Conservation (phyloP, 108 stramenopile genomes). For the Nannochloropsis granulata region DNA sequence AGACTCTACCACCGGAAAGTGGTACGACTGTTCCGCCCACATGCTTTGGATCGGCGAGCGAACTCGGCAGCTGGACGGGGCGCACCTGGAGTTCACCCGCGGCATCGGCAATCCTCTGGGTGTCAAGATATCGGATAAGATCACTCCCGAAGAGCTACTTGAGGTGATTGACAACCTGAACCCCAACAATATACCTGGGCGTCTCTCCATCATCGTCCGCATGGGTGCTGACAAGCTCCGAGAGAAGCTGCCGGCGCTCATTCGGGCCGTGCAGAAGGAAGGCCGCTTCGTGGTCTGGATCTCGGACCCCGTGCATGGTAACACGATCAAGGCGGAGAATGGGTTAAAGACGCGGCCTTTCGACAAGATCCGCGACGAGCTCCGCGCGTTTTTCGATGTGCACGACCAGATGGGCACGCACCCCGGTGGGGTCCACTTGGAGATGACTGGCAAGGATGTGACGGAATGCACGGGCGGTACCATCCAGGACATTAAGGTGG, state of each 20-base stretch:
- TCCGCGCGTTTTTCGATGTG: conserved; percentile 95
- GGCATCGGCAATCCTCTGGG: conserved; percentile 94
- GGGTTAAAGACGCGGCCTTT: conserved; percentile 94
- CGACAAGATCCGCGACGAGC: conserved; percentile 78
- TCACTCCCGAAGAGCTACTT: conserved; percentile 78
- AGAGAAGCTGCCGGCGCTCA: conserved; percentile 80
- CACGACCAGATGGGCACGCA: conserved; percentile 93
- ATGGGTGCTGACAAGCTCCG: conserved; percentile 92
- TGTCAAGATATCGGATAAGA: conserved; percentile 91
- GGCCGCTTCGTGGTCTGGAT: conserved; percentile 85
- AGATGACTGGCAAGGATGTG: conserved; percentile 96
- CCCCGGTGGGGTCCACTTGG: conserved; percentile 90
- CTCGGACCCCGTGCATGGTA: conserved; percentile 88
- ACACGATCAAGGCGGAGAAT: conserved; percentile 75
- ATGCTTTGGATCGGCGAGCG: conserved; percentile 99
- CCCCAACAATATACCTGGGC: conserved; percentile 87
- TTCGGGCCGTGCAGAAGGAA: conserved; percentile 87
- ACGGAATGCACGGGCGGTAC: conserved; percentile 95
- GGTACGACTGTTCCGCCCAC: conserved; percentile 93
- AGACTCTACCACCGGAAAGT: conserved; percentile 84
- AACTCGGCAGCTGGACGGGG: conserved; percentile 87
- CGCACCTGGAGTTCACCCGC: conserved; percentile 93
- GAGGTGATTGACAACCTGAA: conserved; percentile 78
- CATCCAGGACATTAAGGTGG: conserved; percentile 52
- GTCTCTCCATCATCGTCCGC: conserved; percentile 88